Evolutionary conservation across 2,329 filamentous ascomycete genomes (phyloP), one percentile per base, ranked within the genome.

Genomic region (Fusarium duplospermum): DNA sequence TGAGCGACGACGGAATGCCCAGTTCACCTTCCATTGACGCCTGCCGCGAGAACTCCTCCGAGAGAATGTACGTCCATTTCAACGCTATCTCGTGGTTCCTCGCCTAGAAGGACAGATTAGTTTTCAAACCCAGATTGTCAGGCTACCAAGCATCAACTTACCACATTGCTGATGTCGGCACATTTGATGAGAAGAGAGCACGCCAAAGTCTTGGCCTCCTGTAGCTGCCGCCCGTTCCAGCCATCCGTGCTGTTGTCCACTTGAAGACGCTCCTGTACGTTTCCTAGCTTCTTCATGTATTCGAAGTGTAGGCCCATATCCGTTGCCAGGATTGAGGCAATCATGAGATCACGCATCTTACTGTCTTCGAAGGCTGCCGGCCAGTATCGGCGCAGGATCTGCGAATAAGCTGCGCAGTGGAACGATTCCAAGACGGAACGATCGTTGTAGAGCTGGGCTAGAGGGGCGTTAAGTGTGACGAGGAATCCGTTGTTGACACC

Each of bases 401-500:
- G 96, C 0, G 95, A 98, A 79, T 96, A 99, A 3, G 96, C 96
- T 1, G 96, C 96, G 80, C 96, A 98, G 81, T 99, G 96, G 79
- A 98, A 99, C 1, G 96, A 97, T 83, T 99, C 96, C 40, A 99
- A 88, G 18, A 99, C 96, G 1, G 96, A 98, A 65, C 94, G 93
- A 82, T 99, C 96, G 80, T 98, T 98, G 86, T 98, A 99, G 16
- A 98, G 87, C 82, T 98, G 95, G 14, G 96, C 96, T 31, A 99
- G 86, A 2, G 96, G 96, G 20, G 96, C 94, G 80, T 98, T 98
- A 35, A 98, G 89, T 35, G 94, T 95, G 20, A 98, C 92, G 6
- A 99, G 87, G 80, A 99, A 99, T 33, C 96, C 95, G 81, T 99
- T 99, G 85, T 98, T 99, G 79, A 99, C 96, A 64, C 96, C 96